phyloP scores from a whole-genome alignment of 2,329 filamentous ascomycete species.

The Aureobasidium subglaciale region DNA sequence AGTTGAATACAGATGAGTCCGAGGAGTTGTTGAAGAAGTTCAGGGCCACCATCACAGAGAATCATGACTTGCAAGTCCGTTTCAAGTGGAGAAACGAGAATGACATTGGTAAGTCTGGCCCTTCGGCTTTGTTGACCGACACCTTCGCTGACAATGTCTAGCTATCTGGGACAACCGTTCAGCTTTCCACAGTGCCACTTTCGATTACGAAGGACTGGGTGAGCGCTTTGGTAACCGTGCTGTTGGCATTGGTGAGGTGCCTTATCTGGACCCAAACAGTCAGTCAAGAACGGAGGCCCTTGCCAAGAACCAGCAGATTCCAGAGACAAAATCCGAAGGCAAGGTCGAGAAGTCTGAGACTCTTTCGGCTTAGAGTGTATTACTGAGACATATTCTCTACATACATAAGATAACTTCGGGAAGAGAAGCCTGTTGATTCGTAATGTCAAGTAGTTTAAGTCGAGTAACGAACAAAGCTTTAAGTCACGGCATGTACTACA shows the following conservation, averaged over 20 bases:
- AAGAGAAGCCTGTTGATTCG: too few species aligned
- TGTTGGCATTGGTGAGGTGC: constrained; percentile 50
- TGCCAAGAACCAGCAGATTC: background rate
- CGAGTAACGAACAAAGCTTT: too few species aligned
- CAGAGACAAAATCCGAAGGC: background rate
- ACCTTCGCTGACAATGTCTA: background rate
- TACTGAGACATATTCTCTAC: background rate
- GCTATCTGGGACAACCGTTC: constrained; percentile 63
- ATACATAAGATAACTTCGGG: too few species aligned
- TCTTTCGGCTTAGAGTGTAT: background rate
- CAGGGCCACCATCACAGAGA: constrained; percentile 35
- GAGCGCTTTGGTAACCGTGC: constrained; percentile 46
- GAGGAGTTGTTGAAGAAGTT: constrained; percentile 39
- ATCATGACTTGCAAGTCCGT: constrained; percentile 46
- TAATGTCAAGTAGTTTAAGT: too few species aligned
- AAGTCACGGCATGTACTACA: too few species aligned
- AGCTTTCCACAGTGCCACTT: constrained; percentile 54
- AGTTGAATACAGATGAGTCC: constrained; percentile 37
- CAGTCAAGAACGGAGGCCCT: constrained; percentile 40
- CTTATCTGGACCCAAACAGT: constrained; percentile 48
- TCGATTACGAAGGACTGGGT: constrained; percentile 52
- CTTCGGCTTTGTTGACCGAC: constrained; percentile 14
- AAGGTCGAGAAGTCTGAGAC: background rate
- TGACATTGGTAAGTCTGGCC: constrained; percentile 33
- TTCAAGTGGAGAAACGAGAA: constrained; percentile 44